Conservation (phyloP, 1,284 basidiomycete genomes). For the Cryptococcus wingfieldii region DNA sequence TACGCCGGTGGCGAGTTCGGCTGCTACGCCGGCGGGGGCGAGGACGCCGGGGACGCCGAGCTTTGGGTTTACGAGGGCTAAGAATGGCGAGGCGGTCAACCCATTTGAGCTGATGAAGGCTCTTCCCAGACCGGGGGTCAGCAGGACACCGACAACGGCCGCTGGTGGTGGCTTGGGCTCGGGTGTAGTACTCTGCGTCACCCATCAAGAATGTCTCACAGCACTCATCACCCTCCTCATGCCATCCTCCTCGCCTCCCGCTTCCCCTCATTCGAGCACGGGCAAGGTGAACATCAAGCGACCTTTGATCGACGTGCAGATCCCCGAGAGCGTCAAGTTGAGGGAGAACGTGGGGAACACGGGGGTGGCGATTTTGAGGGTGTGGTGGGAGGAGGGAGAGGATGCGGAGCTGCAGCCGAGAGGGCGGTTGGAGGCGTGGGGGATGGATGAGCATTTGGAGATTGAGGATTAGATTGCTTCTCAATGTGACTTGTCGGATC, state of each 20-base stretch:
- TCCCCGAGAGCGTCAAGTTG: slow-evolving; percentile 8
- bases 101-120: slow-evolving; percentile 1
- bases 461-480: neutral
- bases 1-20: slow-evolving; percentile 9
- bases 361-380: slow-evolving; percentile 16
- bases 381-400: slow-evolving; percentile 17
- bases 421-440: slow-evolving; percentile 20
- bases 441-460: slow-evolving; percentile 12
- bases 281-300: neutral
- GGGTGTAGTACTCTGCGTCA: slow-evolving; percentile 14
- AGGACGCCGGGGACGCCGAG: neutral
- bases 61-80: too few relatives aligned
- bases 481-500: too few relatives aligned
- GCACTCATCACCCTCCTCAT: slow-evolving; percentile 7
- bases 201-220: slow-evolving; percentile 17
- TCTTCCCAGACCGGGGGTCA: slow-evolving; percentile 7
- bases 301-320: slow-evolving; percentile 6
- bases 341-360: slow-evolving; percentile 8
- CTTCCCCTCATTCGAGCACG: neutral
- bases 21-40: slow-evolving; percentile 4
- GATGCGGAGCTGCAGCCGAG: slow-evolving; percentile 3
- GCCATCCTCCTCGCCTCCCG: neutral
- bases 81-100: neutral
- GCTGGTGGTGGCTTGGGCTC: neutral
- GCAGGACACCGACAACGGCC: neutral